These are phyloP conservation scores for Backusella tuberculispora DNA, from an alignment of 192 early-diverging fungal genomes.

Conservation along the genomic window DNA sequence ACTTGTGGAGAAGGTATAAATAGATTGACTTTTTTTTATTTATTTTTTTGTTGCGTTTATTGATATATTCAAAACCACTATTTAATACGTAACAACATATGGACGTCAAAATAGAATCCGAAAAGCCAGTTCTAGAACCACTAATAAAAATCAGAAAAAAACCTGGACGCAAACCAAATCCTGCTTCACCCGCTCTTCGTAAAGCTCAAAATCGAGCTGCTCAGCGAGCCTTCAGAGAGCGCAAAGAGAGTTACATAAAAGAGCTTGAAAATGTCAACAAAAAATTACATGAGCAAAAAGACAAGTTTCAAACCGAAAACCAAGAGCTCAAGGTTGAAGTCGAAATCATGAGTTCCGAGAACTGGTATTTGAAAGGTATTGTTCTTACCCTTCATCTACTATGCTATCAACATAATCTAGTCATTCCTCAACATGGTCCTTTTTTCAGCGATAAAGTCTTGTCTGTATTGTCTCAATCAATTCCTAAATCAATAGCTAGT, in stretches of 20 bases:
- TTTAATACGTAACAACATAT: not conserved
- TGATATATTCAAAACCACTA: not conserved
- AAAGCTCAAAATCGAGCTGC: constrained; percentile 88
- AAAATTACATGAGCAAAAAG: constrained; percentile 63
- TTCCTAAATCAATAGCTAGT: constrained; percentile 32
- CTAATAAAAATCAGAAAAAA: constrained; percentile 44
- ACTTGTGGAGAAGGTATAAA: not conserved
- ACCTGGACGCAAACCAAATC: constrained; percentile 63
- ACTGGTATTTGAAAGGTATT: constrained; percentile 51
- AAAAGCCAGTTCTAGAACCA: not conserved
- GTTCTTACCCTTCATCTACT: constrained; percentile 49
- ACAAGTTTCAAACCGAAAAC: constrained; percentile 47
- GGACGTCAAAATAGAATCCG: not conserved
- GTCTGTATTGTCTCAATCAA: constrained; percentile 24
- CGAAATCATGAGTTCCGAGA: constrained; percentile 48
- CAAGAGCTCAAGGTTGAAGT: constrained; percentile 40
- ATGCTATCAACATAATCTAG: constrained; percentile 29
- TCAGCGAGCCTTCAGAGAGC: constrained; percentile 90
- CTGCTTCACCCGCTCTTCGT: constrained; percentile 57
- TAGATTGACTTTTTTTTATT: not conserved
- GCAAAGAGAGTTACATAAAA: constrained; percentile 77
- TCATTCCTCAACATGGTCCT: constrained; percentile 32
- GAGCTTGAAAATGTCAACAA: constrained; percentile 75
- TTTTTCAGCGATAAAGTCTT: constrained; percentile 29
- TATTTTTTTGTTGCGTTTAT: not conserved